These are phyloP conservation scores for Ogataea pilisensis DNA, from an alignment of 805 yeast species.

Conservation along the genomic window DNA sequence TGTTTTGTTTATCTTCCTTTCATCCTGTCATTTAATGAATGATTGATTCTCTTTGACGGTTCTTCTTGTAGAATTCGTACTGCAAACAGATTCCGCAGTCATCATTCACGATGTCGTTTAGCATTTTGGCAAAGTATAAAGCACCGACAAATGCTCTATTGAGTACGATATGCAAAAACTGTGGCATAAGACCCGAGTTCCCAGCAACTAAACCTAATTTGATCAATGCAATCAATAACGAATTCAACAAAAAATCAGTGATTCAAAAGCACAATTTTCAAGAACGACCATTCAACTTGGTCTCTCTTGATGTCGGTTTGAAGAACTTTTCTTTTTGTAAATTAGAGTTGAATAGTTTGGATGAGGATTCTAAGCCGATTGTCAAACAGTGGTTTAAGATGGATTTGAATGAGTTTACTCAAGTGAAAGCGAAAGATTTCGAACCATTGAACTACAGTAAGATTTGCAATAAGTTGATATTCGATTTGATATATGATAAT, in stretches of 20 bases:
- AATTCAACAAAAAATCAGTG: slow-evolving; percentile 2
- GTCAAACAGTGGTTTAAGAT: slow-evolving; percentile 31
- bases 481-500: slow-evolving; percentile 14
- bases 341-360: slow-evolving; percentile 8
- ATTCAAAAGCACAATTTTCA: slow-evolving; percentile 4
- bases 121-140: background rate
- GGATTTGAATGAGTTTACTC: slow-evolving; percentile 25
- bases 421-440: slow-evolving; percentile 16
- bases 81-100: background rate
- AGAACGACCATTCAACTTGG: slow-evolving; percentile 15
- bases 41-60: no score
- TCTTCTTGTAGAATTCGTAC: no score
- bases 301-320: slow-evolving; percentile 33
- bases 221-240: background rate
- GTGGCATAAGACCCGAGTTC: slow-evolving; percentile 1
- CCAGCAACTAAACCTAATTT: background rate
- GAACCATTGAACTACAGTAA: slow-evolving; percentile 26
- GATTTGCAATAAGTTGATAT: slow-evolving; percentile 19
- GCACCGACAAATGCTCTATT: background rate
- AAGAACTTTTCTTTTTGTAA: slow-evolving; percentile 31
- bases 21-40: no score
- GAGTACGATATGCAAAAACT: background rate
- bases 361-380: slow-evolving; percentile 7
- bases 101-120: background rate
- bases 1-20: background rate